Percentiles rank a stretch among this genome's conserved stretches.
These are phyloP conservation scores for Calonectria pauciramosa DNA, from an alignment of 2,329 filamentous ascomycete genomes.

Conservation along the genomic window DNA sequence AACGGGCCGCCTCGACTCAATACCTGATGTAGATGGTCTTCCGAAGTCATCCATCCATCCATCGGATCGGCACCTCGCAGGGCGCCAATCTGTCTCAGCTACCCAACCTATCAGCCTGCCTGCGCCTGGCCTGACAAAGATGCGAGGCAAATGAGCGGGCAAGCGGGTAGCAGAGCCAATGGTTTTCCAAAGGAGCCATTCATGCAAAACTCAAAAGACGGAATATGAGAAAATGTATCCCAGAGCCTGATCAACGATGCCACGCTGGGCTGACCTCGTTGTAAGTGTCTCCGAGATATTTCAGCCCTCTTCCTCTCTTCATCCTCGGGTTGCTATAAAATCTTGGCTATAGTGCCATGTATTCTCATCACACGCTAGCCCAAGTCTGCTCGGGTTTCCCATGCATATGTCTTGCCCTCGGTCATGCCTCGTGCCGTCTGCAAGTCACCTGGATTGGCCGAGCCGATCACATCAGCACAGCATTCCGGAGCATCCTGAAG, in stretches of 20 bases:
- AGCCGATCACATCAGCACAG: neutral
- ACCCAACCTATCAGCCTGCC: neutral
- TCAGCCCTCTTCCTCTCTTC: neutral
- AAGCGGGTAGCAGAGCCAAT: neutral
- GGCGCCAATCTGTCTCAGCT: neutral
- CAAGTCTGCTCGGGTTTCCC: neutral
- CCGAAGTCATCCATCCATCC: conserved; percentile 1
- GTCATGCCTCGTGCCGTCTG: neutral
- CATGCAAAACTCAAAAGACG: neutral
- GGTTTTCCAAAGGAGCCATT: too few relatives aligned
- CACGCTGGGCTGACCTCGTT: neutral
- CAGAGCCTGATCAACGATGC: too few relatives aligned
- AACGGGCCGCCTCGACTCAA: neutral
- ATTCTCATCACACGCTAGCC: neutral
- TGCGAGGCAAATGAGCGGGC: neutral
- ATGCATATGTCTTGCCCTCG: neutral
- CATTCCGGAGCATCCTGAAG: neutral
- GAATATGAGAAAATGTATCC: neutral
- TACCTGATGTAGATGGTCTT: neutral
- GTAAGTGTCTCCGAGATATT: neutral
- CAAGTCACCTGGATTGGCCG: neutral
- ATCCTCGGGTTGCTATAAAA: neutral
- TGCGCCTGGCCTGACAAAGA: neutral
- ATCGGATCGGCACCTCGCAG: neutral
- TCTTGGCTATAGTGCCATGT: neutral